Evolutionary conservation across 495 filamentous ascomycete genomes (phyloP).

Genomic region (Endocarpon pusillum): DNA sequence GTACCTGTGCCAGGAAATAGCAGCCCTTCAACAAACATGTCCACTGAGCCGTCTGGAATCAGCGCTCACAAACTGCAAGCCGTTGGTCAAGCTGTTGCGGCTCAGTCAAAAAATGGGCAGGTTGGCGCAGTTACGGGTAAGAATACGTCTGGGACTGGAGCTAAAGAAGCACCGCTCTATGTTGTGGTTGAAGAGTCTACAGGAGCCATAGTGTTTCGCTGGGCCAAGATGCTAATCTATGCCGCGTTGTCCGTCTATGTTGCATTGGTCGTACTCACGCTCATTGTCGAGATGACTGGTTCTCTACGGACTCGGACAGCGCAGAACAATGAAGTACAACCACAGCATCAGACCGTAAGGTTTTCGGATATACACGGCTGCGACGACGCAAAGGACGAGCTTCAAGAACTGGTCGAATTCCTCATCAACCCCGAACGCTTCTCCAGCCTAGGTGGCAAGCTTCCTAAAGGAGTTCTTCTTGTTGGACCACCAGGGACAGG

Average conservation of each 20-base stretch:
- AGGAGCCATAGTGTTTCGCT: constrained; percentile 63
- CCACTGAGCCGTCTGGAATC: constrained; percentile 15
- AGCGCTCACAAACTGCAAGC: constrained; percentile 56
- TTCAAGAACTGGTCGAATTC: constrained; percentile 94
- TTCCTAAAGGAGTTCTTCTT: constrained; percentile 90
- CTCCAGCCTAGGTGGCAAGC: constrained; percentile 78
- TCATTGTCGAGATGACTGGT: constrained; percentile 62
- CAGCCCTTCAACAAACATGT: constrained; percentile 13
- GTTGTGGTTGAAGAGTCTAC: constrained; percentile 91
- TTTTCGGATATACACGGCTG: constrained; percentile 95
- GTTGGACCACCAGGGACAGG: constrained; percentile 94
- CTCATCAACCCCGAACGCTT: constrained; percentile 82
- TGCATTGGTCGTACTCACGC: constrained; percentile 52
- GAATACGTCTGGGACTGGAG: constrained; percentile 39
- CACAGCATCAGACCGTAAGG: constrained; percentile 75
- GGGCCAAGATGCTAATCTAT: constrained; percentile 69
- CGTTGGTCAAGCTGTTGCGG: constrained; percentile 73
- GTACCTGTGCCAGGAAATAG: constrained; percentile 17
- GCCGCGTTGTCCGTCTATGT: constrained; percentile 64
- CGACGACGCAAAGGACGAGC: constrained; percentile 94
- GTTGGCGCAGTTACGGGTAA: constrained; percentile 33
- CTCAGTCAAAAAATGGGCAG: constrained; percentile 50
- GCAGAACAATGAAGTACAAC: constrained; percentile 64
- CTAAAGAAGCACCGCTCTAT: constrained; percentile 66
- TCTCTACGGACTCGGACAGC: constrained; percentile 56